Conservation (phyloP, 208 protist species). For the Trichomonas tenax region DNA sequence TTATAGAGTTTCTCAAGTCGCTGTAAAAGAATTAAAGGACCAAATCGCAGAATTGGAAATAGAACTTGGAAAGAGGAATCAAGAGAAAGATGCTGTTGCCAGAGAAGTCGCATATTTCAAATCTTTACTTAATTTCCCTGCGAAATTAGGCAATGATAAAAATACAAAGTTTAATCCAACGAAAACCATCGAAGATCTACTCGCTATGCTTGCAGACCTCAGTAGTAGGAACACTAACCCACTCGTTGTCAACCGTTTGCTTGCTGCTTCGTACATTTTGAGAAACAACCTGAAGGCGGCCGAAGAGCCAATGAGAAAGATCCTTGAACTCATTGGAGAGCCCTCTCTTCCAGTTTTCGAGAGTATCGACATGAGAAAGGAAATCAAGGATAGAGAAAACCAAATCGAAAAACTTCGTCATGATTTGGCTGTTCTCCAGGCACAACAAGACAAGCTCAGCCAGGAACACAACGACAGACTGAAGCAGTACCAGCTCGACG, state of each 20-base stretch:
- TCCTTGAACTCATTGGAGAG: background rate
- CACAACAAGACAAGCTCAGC: background rate
- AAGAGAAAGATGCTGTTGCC: background rate
- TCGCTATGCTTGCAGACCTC: background rate
- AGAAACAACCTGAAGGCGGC: background rate
- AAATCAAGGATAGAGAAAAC: background rate
- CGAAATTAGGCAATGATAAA: background rate
- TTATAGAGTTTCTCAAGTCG: background rate
- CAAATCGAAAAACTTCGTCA: background rate
- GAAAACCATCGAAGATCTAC: background rate
- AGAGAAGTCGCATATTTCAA: background rate
- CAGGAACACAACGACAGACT: background rate
- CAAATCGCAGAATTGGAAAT: background rate
- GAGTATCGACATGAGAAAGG: background rate
- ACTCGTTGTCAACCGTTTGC: background rate
- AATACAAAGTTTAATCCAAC: background rate
- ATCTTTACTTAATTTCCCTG: slow-evolving; percentile 4
- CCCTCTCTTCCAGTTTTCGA: background rate
- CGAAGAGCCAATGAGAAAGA: background rate
- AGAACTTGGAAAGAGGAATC: background rate
- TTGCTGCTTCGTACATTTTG: background rate
- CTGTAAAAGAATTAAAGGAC: slow-evolving; percentile 10
- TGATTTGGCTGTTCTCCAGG: background rate
- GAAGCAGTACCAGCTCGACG: background rate
- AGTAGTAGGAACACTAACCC: background rate